phyloP scores from a whole-genome alignment of 257 asterid genomes.

The Solanum pinnatisectum region DNA sequence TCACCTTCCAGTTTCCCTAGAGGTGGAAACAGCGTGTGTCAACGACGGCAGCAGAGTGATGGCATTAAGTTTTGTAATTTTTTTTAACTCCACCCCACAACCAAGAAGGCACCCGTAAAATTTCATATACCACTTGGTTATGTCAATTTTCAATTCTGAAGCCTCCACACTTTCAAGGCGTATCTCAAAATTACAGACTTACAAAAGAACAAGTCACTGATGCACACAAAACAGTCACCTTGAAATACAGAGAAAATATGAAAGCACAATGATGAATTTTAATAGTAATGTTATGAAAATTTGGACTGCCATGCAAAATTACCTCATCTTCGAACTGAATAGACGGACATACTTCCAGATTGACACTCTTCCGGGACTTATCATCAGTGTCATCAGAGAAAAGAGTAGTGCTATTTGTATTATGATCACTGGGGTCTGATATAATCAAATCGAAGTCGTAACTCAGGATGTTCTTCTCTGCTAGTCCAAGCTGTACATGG shows the following conservation, averaged over 20 bases:
- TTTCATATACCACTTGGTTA: neutral
- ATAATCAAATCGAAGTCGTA: conserved; percentile 74
- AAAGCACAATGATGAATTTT: neutral
- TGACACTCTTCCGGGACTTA: conserved; percentile 45
- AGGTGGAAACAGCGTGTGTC: neutral
- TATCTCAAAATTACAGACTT: neutral
- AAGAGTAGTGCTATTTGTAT: conserved; percentile 87
- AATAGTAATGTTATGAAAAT: neutral
- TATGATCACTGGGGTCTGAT: conserved; percentile 93
- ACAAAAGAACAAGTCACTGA: neutral
- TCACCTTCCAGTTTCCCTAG: neutral
- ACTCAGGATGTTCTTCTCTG: conserved; percentile 82
- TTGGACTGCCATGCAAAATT: neutral
- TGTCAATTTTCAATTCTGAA: neutral
- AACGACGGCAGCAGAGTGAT: neutral
- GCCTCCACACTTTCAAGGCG: neutral
- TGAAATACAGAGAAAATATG: neutral
- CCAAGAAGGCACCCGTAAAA: neutral
- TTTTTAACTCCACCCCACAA: neutral
- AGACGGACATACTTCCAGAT: conserved; percentile 50
- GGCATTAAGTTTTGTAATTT: neutral
- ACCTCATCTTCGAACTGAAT: conserved; percentile 69
- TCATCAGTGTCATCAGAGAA: conserved; percentile 96
- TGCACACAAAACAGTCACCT: neutral
- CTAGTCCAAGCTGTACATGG: conserved; percentile 84